These are phyloP conservation scores for Sporothrix mexicana DNA, from an alignment of 2,329 filamentous ascomycete species.

Conservation along the genomic window DNA sequence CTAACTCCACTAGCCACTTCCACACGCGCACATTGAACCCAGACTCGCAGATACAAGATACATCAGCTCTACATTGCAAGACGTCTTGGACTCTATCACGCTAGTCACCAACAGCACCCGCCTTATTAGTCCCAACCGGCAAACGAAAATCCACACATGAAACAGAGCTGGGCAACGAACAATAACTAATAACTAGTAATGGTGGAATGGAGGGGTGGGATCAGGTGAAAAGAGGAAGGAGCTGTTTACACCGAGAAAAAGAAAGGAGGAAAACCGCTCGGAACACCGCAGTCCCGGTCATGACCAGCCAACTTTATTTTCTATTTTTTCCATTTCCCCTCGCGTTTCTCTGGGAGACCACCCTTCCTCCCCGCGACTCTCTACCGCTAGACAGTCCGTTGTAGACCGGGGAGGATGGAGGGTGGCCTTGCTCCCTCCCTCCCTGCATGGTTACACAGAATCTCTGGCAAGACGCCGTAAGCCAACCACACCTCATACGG, in stretches of 20 bases:
- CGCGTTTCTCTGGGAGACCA: not conserved
- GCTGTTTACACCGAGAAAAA: not conserved
- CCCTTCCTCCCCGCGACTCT: not conserved
- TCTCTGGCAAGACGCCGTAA: not conserved
- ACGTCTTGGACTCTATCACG: not conserved
- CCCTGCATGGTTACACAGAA: constrained; percentile 4
- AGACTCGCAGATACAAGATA: not conserved
- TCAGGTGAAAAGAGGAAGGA: not conserved
- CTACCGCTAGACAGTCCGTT: not conserved
- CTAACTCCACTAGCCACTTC: not conserved
- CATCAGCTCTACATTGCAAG: not conserved
- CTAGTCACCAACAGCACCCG: constrained; percentile 13
- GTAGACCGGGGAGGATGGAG: not conserved
- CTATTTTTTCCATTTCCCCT: not conserved
- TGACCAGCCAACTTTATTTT: constrained; percentile 21
- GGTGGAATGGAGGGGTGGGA: not conserved
- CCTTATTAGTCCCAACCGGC: not conserved
- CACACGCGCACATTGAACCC: not conserved
- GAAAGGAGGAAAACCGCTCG: not conserved
- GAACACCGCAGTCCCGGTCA: constrained; percentile 14
- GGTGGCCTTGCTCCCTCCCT: not conserved
- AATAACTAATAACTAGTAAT: not conserved
- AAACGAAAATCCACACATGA: not conserved
- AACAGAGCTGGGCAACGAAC: constrained; percentile 6
- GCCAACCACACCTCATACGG: constrained; percentile 3